phyloP scores from a whole-genome alignment of 495 filamentous ascomycete species.

The Emericellopsis terricola region DNA sequence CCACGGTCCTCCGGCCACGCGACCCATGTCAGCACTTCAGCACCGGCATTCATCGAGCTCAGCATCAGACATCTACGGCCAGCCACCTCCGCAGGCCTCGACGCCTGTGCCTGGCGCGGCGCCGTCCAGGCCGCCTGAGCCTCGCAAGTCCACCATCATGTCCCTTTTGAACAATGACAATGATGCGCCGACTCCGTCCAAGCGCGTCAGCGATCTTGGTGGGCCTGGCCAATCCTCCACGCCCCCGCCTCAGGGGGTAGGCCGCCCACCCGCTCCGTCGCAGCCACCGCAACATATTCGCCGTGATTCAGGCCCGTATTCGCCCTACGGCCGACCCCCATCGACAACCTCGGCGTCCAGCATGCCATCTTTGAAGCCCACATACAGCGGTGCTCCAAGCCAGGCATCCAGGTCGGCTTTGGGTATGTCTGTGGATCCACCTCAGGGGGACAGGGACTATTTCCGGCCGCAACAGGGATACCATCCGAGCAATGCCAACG shows the following conservation, averaged over 20 bases:
- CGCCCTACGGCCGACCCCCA: constrained; percentile 18
- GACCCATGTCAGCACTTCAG: not conserved
- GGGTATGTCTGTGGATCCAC: constrained; percentile 15
- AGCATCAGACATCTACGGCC: constrained; percentile 18
- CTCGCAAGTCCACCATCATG: constrained; percentile 28
- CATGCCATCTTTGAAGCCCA: constrained; percentile 31
- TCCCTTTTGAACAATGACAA: constrained; percentile 30
- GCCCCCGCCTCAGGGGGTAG: constrained; percentile 22
- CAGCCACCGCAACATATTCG: constrained; percentile 14
- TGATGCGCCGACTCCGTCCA: constrained; percentile 17
- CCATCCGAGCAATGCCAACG: constrained; percentile 14
- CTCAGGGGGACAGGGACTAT: constrained; percentile 19
- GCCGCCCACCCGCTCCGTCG: constrained; percentile 14
- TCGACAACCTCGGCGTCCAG: constrained; percentile 11
- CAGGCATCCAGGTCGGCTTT: constrained; percentile 9
- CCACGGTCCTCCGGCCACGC: constrained; percentile 1
- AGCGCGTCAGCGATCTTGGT: constrained; percentile 20
- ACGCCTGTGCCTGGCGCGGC: constrained; percentile 12
- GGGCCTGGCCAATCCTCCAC: constrained; percentile 19
- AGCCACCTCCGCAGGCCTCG: constrained; percentile 14
- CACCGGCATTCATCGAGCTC: constrained; percentile 8
- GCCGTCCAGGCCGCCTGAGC: constrained; percentile 15
- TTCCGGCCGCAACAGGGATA: constrained; percentile 16
- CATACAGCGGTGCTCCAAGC: constrained; percentile 19
- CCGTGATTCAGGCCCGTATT: constrained; percentile 17